Conservation (phyloP, 352 stramenopile species). For the Blastocystis sp. region DNA sequence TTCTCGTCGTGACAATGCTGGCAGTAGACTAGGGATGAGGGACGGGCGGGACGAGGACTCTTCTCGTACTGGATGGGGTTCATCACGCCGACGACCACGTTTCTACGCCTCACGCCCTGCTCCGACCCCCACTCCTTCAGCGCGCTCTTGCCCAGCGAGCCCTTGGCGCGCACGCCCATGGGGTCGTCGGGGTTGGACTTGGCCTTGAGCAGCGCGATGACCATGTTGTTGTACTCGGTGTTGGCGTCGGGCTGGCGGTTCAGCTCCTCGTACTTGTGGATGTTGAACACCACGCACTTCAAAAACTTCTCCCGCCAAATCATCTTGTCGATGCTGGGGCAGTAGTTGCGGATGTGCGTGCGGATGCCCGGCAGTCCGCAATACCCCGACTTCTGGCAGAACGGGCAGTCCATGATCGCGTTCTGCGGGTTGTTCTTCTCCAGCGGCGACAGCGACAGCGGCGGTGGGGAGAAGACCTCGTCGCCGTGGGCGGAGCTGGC, state of each 20-base stretch:
- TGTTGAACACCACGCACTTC: conserved; percentile 57
- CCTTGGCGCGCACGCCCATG: neutral
- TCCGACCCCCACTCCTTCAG: neutral
- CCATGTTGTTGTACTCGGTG: conserved; percentile 52
- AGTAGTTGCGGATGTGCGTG: conserved; percentile 59
- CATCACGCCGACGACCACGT: conserved; percentile 5
- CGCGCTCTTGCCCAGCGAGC: neutral
- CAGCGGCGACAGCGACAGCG: neutral
- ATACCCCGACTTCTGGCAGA: conserved; percentile 62
- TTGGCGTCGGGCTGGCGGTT: conserved; percentile 21
- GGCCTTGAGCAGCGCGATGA: conserved; percentile 27
- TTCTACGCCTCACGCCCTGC: neutral
- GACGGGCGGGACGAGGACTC: neutral
- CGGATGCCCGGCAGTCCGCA: conserved; percentile 48
- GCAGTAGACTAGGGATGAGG: conserved; percentile 31
- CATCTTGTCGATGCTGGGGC: conserved; percentile 36
- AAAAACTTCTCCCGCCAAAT: conserved; percentile 53
- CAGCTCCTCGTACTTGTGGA: conserved; percentile 59
- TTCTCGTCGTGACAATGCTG: conserved; percentile 59
- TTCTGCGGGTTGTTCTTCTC: conserved; percentile 55
- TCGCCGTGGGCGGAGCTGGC: neutral
- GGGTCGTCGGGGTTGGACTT: neutral
- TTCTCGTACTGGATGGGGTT: conserved; percentile 53
- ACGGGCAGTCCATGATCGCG: conserved; percentile 58
- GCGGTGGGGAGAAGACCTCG: neutral